A percentile compares a stretch with the other conserved stretches of the same genome.
phyloP scores from a whole-genome alignment of 2,329 filamentous ascomycete species.

The Lizonia empirigonia region DNA sequence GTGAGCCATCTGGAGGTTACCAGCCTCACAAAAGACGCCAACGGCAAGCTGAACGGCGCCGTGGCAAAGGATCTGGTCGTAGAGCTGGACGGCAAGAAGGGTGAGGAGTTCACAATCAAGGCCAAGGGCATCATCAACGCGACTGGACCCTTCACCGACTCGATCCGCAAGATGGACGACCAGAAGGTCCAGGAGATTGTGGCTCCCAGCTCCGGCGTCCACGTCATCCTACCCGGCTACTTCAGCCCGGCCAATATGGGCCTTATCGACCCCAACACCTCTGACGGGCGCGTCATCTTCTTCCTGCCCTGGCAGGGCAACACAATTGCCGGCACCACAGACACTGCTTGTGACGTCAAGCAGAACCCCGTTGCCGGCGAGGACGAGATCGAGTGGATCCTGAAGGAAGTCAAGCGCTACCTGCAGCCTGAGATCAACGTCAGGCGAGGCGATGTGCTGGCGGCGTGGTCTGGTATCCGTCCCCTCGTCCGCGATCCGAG shows the following conservation, averaged over 20 bases:
- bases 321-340: constrained; percentile 87
- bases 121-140: constrained; percentile 87
- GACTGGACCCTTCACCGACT: constrained; percentile 85
- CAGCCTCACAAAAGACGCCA: constrained; percentile 72
- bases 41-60: constrained; percentile 76
- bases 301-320: constrained; percentile 94
- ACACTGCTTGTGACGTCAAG: constrained; percentile 74
- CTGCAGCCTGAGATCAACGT: constrained; percentile 84
- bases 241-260: constrained; percentile 87
- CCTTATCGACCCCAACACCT: constrained; percentile 83
- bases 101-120: constrained; percentile 70
- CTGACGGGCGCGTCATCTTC: constrained; percentile 88
- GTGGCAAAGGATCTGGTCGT: constrained; percentile 72
- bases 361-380: constrained; percentile 78
- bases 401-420: constrained; percentile 81
- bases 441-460: constrained; percentile 82
- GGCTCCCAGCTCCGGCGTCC: constrained; percentile 82
- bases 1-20: constrained; percentile 86
- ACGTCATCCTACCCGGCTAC: constrained; percentile 86
- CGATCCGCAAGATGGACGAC: constrained; percentile 85
- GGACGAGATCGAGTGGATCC: constrained; percentile 85
- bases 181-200: constrained; percentile 75
- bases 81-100: constrained; percentile 66
- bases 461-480: constrained; percentile 87
- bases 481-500: constrained; percentile 86